Base-by-base conservation (phyloP, 1,284 basidiomycete species). In the Pseudozyma sp. region DNA sequence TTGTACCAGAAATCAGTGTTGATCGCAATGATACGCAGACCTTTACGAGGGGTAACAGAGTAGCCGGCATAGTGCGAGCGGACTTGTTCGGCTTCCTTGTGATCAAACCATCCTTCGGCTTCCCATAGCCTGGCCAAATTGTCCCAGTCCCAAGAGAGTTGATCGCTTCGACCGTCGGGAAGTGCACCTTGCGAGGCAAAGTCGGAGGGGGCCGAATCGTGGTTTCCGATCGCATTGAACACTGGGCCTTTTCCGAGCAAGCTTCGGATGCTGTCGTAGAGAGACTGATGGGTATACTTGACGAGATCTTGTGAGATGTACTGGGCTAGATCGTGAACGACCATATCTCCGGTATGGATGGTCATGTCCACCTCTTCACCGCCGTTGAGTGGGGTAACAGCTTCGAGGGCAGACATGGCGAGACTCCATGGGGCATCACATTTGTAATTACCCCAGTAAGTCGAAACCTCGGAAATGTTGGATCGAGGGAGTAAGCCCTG, bases 271-370 rank as follows among this genome's bases (percentile, higher is more conserved):
- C 61, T 58, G 61, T 85, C 83, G 57, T 74, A 79, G 19, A 85
- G 52, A 36, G 77, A 59, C 63, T 85, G 82, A 59, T 85, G 80
- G n/a, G 82, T 80, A 51, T 83, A 83, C 50, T 48, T 62, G 56
- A 82, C 79, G 2, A 85, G 59, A 42, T 83, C 80, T 25, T 72
- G 70, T 8, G 80, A 80, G 42, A 84, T 71, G 70, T 78, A 82
- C 65, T 70, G 76, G 8, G 70, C 65, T 12, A 76, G 65, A 51
- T 84, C 83, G 59, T 84, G 83, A 11, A 91, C 89, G 39, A 92
- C 89, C 58, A 93, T 85, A 81, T 93, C 92, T 25, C 92, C 92
- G 0, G 92, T 93, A 77, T 89, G 92, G 21, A 93, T 62, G 0
- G 89, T 89, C 78, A 90, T 91, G 50, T 89, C 88, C 73, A 93